These are phyloP conservation scores for Papiliotrema terrestris DNA, from an alignment of 1,284 basidiomycete genomes.

Conservation along the genomic window DNA sequence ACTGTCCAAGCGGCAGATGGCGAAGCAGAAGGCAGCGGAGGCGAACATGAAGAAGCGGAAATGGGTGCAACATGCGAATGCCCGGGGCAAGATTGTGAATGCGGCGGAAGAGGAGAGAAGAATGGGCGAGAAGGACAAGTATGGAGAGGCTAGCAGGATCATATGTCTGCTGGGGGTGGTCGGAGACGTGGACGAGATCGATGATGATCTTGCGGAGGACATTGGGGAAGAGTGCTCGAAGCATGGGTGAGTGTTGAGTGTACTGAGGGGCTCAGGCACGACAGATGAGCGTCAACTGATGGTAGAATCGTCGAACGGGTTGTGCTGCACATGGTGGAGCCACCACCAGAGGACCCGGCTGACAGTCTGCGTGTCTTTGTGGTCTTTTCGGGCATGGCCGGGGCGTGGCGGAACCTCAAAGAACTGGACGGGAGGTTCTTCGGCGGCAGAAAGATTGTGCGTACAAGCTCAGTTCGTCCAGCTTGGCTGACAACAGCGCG, in stretches of 20 bases:
- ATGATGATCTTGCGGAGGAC: constrained; percentile 79
- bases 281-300: constrained; percentile 34
- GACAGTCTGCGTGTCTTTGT: constrained; percentile 80
- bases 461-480: constrained; percentile 7
- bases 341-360: constrained; percentile 58
- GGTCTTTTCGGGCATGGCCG: constrained; percentile 78
- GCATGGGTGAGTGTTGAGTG: constrained; percentile 56
- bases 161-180: constrained; percentile 86
- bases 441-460: constrained; percentile 70
- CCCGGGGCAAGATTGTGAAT: constrained; percentile 82
- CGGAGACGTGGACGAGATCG: constrained; percentile 70
- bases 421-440: constrained; percentile 89
- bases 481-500: constrained; percentile 48
- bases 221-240: constrained; percentile 61
- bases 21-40: constrained; percentile 40
- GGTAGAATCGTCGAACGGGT: constrained; percentile 80
- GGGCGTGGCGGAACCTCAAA: constrained; percentile 88
- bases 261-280: constrained; percentile 14
- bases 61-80: constrained; percentile 36
- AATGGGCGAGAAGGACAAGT: constrained; percentile 68
- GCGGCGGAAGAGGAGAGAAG: constrained; percentile 72
- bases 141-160: constrained; percentile 83
- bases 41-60: constrained; percentile 33
- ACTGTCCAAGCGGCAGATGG: constrained; percentile 37
- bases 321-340: constrained; percentile 70